Evolutionary conservation across 2,329 filamentous ascomycete genomes (phyloP).

Genomic region (Fusarium palustre): DNA sequence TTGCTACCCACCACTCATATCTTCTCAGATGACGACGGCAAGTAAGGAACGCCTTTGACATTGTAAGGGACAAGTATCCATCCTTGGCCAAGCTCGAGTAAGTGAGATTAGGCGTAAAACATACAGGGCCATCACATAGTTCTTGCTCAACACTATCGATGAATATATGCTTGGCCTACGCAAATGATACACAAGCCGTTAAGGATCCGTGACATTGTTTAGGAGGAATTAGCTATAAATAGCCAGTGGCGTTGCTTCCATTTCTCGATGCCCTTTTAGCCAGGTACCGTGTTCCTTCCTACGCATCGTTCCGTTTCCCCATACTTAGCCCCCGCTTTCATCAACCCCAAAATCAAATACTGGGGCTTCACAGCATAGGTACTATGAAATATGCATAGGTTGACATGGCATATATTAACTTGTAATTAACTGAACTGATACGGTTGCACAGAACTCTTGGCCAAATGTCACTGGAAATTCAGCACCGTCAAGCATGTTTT

Average conservation of each 20-base stretch:
- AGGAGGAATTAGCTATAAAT: not conserved
- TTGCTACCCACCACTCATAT: not conserved
- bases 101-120: not conserved
- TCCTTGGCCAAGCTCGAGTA: not conserved
- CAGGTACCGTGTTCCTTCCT: conserved; percentile 13
- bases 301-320: conserved; percentile 39
- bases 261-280: conserved; percentile 27
- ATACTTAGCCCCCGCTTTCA: conserved; percentile 35
- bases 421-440: not conserved
- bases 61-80: not conserved
- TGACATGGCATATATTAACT: conserved; percentile 20
- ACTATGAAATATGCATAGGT: not conserved
- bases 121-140: not conserved
- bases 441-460: not conserved
- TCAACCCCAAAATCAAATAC: conserved; percentile 5
- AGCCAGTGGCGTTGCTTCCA: conserved; percentile 11
- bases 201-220: not conserved
- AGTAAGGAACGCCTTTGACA: not conserved
- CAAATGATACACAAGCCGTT: not conserved
- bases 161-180: not conserved
- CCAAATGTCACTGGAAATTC: not conserved
- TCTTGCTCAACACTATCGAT: not conserved
- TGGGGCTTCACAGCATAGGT: conserved; percentile 14
- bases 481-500: not conserved
- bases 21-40: not conserved